phyloP scores from a whole-genome alignment of 371 early-diverging fungal species.

The Apophysomyces elegans region DNA sequence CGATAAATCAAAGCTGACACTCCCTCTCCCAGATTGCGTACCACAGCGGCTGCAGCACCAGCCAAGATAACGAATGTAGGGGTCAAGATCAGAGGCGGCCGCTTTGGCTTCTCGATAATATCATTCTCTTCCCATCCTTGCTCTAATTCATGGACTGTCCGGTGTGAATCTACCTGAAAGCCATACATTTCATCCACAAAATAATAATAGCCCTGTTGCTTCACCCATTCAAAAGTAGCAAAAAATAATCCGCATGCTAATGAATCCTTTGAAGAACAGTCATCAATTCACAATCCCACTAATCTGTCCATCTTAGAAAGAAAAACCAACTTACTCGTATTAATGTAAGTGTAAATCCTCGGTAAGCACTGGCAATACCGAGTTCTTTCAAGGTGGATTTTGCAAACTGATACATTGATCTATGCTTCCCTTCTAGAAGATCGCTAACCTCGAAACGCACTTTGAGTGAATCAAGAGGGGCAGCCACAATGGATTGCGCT shows the following conservation, averaged over 20 bases:
- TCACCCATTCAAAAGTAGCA: slow-evolving; percentile 78
- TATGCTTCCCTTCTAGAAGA: slow-evolving; percentile 73
- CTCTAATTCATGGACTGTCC: slow-evolving; percentile 36
- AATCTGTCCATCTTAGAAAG: background rate
- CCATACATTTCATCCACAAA: slow-evolving; percentile 64
- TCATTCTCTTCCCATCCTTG: slow-evolving; percentile 30
- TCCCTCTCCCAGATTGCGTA: slow-evolving; percentile 20
- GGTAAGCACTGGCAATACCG: slow-evolving; percentile 69
- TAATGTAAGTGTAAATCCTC: slow-evolving; percentile 71
- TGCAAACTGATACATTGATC: slow-evolving; percentile 72
- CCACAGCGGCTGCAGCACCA: slow-evolving; percentile 73
- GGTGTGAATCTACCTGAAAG: slow-evolving; percentile 49
- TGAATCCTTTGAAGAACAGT: slow-evolving; percentile 54
- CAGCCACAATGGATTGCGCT: slow-evolving; percentile 75
- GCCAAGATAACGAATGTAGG: slow-evolving; percentile 74
- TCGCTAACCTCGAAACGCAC: slow-evolving; percentile 79
- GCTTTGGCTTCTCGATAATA: slow-evolving; percentile 17
- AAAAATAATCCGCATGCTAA: slow-evolving; percentile 77
- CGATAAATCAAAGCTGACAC: too few species aligned
- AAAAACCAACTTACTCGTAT: slow-evolving; percentile 47
- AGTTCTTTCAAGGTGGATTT: slow-evolving; percentile 63
- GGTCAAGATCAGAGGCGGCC: slow-evolving; percentile 62
- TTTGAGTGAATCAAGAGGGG: slow-evolving; percentile 76
- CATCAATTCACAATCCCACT: background rate
- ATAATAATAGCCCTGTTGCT: slow-evolving; percentile 69